phyloP scores from a whole-genome alignment of 2,329 filamentous ascomycete species.

The Chaetothyriales sp. region DNA sequence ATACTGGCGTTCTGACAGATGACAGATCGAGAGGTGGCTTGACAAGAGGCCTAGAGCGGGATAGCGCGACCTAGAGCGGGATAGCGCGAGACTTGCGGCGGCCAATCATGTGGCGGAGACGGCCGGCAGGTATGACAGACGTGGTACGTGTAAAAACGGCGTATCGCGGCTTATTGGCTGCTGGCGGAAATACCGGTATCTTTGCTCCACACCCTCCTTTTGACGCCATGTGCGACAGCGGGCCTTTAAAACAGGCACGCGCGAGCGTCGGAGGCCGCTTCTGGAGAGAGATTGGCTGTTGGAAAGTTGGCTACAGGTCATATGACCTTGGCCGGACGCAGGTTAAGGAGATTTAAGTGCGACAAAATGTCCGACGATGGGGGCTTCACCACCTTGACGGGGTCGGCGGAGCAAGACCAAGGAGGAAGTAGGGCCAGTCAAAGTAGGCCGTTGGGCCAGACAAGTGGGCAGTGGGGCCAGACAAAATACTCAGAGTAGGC shows the following conservation, averaged over 20 bases:
- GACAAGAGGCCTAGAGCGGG: background rate
- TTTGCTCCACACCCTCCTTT: constrained; percentile 11
- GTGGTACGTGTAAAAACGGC: constrained; percentile 9
- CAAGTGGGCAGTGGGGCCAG: too few species aligned
- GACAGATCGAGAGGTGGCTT: background rate
- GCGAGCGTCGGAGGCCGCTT: background rate
- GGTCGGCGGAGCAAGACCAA: too few species aligned
- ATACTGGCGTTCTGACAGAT: background rate
- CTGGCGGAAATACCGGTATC: constrained; percentile 2
- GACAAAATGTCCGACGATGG: background rate
- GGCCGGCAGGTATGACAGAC: constrained; percentile 8
- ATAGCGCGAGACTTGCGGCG: background rate
- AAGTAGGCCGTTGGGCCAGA: too few species aligned
- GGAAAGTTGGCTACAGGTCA: constrained; percentile 6
- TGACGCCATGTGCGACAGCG: background rate
- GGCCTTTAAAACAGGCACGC: background rate
- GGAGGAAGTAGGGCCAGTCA: too few species aligned
- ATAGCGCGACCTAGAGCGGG: background rate
- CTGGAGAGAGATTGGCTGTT: constrained; percentile 5
- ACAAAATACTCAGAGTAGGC: too few species aligned
- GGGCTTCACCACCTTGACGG: background rate
- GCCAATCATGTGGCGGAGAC: constrained; percentile 7
- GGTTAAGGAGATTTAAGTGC: constrained; percentile 4
- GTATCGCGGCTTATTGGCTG: constrained; percentile 12
- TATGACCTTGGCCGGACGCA: constrained; percentile 16